A percentile compares a stretch with the other conserved stretches of the same genome.
Conservation (phyloP, 768 basidiomycete species). For the Auriculariales sp. region DNA sequence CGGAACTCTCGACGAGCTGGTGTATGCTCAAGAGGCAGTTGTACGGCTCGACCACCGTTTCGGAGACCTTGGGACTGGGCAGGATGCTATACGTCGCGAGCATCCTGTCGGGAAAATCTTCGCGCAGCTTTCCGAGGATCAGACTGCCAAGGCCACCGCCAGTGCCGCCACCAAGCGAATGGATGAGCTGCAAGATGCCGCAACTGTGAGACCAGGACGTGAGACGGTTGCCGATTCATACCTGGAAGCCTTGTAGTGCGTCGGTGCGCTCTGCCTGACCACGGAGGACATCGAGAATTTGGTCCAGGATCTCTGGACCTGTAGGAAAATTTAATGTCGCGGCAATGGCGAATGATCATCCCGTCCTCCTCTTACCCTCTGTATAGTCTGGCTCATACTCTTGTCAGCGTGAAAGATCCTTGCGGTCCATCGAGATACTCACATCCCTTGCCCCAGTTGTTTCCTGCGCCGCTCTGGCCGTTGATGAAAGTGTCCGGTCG, state of each 20-base stretch:
- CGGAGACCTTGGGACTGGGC: conserved; percentile 16
- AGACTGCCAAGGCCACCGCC: conserved; percentile 19
- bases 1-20: conserved; percentile 20
- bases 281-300: conserved; percentile 67
- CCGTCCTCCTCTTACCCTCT: background rate
- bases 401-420: background rate
- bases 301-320: conserved; percentile 86
- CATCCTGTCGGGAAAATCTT: conserved; percentile 13
- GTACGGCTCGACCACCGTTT: conserved; percentile 19
- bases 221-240: conserved; percentile 2
- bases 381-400: too few relatives aligned
- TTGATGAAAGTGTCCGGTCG: conserved; percentile 41
- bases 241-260: conserved; percentile 66
- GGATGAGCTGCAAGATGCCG: conserved; percentile 21
- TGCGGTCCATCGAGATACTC: background rate
- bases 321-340: background rate
- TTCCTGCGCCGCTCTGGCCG: conserved; percentile 2
- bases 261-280: conserved; percentile 63
- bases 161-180: conserved; percentile 23
- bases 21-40: conserved; percentile 17
- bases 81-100: conserved; percentile 19
- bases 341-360: background rate
- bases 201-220: conserved; percentile 18
- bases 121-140: conserved; percentile 16
- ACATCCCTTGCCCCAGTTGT: conserved; percentile 6